Base-by-base conservation (phyloP, 192 early-diverging fungal genomes). In the Rhizoclosmatium globosum region DNA sequence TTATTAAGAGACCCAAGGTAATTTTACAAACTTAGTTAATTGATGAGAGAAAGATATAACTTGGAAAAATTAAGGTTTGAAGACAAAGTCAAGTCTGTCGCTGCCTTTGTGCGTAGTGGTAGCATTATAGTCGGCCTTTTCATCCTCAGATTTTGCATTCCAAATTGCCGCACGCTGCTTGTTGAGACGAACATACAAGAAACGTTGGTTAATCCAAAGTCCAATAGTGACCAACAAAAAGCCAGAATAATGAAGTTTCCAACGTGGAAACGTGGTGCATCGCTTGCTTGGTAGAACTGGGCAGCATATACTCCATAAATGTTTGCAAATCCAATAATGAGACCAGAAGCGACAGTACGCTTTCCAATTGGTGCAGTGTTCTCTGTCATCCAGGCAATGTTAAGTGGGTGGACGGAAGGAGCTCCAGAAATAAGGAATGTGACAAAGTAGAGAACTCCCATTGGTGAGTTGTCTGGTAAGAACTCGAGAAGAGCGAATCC, bases 101-200 rank as follows among this genome's bases (percentile, higher is more conserved):
- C 82, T 87, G 1, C 90, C 90, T 41, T 76, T n/a, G 48, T 91
- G 79, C 4, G 61, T 87, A 2, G 90, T 91, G 31, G 83, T 91
- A 7, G 81, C 77, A 31, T 83, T 45, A 57, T 92, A 92, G 44
- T 84, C 48, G 9, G 75, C 85, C 79, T 86, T 84, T 41, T 92
- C 85, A 7, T 85, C 79, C 3, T 89, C 31, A 31, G 31, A 31
- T 31, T 31, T 31, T 31, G 31, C 31, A 31, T 31, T 31, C 31
- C 31, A 31, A 31, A 31, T 31, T 31, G 31, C 31, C 0, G 31
- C 31, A 31, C 31, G 31, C 31, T 31, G 31, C 31, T 31, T 31
- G 31, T 31, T 31, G 31, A 31, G 31, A 31, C 31, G 31, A 31
- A 31, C 31, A 31, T 31, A 86, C 19, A 85, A 67, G 46, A 77